Evolutionary conservation across 1,139 yeast genomes (phyloP).

Genomic region (Magnusiomyces ingens): DNA sequence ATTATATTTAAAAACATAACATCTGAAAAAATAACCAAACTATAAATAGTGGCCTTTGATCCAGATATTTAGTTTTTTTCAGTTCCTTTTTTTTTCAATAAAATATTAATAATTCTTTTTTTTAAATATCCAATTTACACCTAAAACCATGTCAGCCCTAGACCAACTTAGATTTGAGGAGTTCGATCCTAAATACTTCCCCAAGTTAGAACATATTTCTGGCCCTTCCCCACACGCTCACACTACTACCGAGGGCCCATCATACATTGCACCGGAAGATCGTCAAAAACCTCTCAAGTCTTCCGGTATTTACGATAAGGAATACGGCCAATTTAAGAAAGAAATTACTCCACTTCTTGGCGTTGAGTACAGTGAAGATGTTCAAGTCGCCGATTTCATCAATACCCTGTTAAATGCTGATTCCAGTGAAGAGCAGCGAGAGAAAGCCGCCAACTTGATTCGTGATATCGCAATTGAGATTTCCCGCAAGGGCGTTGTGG

Average conservation of each 20-base stretch:
- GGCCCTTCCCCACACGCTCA: conserved; percentile 9
- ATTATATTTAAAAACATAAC: no score
- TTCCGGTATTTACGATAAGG: conserved; percentile 2
- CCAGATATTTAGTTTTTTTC: no score
- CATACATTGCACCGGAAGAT: conserved; percentile 7
- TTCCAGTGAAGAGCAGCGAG: conserved; percentile 1
- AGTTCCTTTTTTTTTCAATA: no score
- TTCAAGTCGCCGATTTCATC: conserved; percentile 8
- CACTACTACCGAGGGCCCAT: conserved; percentile 3
- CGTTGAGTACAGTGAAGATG: conserved; percentile 7
- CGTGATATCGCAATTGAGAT: conserved; percentile 55
- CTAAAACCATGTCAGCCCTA: conserved; percentile 6
- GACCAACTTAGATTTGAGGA: conserved; percentile 5
- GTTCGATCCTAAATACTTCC: neutral
- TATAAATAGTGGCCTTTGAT: no score
- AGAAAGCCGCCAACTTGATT: conserved; percentile 40
- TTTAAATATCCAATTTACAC: neutral
- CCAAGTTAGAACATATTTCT: neutral
- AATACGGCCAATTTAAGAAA: conserved; percentile 8
- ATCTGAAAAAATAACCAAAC: no score
- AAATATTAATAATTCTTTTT: no score
- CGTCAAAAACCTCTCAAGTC: conserved; percentile 3
- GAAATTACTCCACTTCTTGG: conserved; percentile 10
- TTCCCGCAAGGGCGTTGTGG: conserved; percentile 61
- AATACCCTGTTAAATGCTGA: neutral